Base-by-base conservation (phyloP, 1,139 yeast genomes). In the Suhomyces anneliseae region DNA sequence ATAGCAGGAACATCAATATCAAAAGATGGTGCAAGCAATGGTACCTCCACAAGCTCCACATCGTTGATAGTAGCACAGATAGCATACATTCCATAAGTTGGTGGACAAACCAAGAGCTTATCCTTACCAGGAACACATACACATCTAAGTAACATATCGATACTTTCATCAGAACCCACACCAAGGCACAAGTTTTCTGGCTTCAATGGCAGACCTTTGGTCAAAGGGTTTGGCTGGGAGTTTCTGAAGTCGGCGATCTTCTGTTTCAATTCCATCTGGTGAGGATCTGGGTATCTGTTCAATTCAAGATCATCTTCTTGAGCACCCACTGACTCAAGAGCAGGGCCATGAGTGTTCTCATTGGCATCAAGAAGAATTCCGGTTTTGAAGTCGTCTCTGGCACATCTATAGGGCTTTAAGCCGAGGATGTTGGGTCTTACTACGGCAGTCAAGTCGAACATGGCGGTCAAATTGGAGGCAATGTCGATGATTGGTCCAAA, bases 221-320 rank as follows among this genome's bases (percentile, higher is more conserved):
- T 54, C 37, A 47, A 45, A 9, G 50, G 47, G 37, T 62, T 70
- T 19, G 72, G 79, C 52, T 72, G 78, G 2, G 62, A 53, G 61
- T 88, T 90, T 56, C 99, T 79, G 61, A 86, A 85, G 36, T 80
- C 72, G 43, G 87, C 82, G 43, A 93, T 74, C 54, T 84, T 83
- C 53, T 79, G 70, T 64, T 95, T 93, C 59, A 93, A 77, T 33
- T 78, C 86, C n/a, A 77, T 54, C 62, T 93, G 99, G 66, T 92
- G 97, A 8, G 99, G 99, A 59, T 93, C 99, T 8, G 99, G 99
- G 64, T 93, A 93, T 60, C 99, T 76, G 70, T 93, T 85, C 58
- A 93, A 79, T 44, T 83, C 85, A 54, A 81, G 64, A 1, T 52
- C 48, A 38, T 50, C 48, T 47, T 72, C 78, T 9, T 54, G 55